A percentile compares a stretch with the other conserved stretches of the same genome.
Evolutionary conservation across 116 monocot genomes (phyloP).

Genomic region (Thalassia testudinum): DNA sequence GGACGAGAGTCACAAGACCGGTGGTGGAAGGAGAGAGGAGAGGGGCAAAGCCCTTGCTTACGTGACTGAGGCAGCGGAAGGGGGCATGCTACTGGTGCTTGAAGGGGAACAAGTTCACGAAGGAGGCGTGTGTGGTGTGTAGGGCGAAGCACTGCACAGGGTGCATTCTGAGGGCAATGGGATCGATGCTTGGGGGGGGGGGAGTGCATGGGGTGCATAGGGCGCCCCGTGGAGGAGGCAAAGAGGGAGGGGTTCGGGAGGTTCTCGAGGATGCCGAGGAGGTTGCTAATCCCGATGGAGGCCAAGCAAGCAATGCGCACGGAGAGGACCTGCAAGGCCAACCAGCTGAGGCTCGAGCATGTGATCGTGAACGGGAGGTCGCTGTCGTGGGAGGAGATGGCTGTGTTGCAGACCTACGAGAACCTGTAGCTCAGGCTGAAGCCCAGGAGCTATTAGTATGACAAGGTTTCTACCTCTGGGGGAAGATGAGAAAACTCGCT

Average conservation of each 20-base stretch:
- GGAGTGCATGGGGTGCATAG: conserved; percentile 75
- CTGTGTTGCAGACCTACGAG: conserved; percentile 34
- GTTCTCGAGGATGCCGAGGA: conserved; percentile 53
- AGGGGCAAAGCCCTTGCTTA: not conserved
- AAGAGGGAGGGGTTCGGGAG: conserved; percentile 71
- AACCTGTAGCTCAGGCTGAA: conserved; percentile 50
- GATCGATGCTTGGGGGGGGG: conserved; percentile 96
- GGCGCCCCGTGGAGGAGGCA: conserved; percentile 39
- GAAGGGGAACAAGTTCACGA: conserved; percentile 56
- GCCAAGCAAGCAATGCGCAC: conserved; percentile 63
- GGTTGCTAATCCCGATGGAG: conserved; percentile 50
- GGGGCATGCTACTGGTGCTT: conserved; percentile 52
- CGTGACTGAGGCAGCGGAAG: conserved; percentile 12
- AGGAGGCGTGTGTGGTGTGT: conserved; percentile 73
- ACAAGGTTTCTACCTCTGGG: conserved; percentile 87
- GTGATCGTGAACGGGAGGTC: conserved; percentile 53
- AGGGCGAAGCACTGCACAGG: conserved; percentile 54
- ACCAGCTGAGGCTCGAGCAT: conserved; percentile 57
- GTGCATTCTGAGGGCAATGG: conserved; percentile 76
- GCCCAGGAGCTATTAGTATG: conserved; percentile 86
- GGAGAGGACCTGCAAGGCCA: conserved; percentile 64
- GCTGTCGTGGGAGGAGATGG: conserved; percentile 55
- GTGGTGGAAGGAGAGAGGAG: not conserved
- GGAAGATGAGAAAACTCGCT: conserved; percentile 81
- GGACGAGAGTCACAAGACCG: not conserved